Percentiles rank a stretch among this genome's conserved stretches.
Conservation (phyloP, 2,329 filamentous ascomycete species). For the Aureobasidium leucospermi region DNA sequence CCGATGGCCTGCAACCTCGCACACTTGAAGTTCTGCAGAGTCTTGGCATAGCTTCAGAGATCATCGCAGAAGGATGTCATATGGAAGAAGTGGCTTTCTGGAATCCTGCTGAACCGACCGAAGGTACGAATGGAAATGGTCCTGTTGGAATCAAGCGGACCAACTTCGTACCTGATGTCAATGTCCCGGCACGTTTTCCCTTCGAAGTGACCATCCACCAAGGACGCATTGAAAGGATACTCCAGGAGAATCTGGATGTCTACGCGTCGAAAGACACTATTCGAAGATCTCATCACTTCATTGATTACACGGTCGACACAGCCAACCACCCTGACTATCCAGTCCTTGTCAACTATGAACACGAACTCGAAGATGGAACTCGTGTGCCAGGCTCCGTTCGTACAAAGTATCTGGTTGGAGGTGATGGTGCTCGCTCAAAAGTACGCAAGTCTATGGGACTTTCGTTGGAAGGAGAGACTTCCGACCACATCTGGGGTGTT, state of each 20-base stretch:
- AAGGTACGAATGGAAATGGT: conserved; percentile 60
- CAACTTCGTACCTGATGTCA: conserved; percentile 9
- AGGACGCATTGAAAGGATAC: conserved; percentile 57
- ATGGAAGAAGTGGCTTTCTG: conserved; percentile 57
- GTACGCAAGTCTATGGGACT: conserved; percentile 20
- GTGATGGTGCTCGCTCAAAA: conserved; percentile 20
- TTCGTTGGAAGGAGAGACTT: conserved; percentile 22
- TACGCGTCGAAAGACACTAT: conserved; percentile 16
- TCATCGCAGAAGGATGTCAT: conserved; percentile 60
- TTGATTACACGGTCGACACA: not conserved
- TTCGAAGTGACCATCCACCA: conserved; percentile 56
- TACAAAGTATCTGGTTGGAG: conserved; percentile 18
- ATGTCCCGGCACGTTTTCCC: conserved; percentile 7
- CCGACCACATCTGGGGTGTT: conserved; percentile 26
- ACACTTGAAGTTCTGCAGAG: conserved; percentile 68
- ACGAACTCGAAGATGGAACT: conserved; percentile 13
- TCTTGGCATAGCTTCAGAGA: conserved; percentile 58
- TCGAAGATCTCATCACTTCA: conserved; percentile 6
- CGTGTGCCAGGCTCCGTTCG: conserved; percentile 12
- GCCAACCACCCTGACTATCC: conserved; percentile 6
- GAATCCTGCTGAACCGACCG: conserved; percentile 59
- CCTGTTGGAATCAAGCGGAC: conserved; percentile 9
- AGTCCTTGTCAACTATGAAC: not conserved
- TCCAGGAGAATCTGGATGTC: conserved; percentile 15
- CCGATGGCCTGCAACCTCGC: conserved; percentile 55